A percentile compares a stretch with the other conserved stretches of the same genome.
Conservation (phyloP, 352 stramenopile species). For the Pythium volutum region DNA sequence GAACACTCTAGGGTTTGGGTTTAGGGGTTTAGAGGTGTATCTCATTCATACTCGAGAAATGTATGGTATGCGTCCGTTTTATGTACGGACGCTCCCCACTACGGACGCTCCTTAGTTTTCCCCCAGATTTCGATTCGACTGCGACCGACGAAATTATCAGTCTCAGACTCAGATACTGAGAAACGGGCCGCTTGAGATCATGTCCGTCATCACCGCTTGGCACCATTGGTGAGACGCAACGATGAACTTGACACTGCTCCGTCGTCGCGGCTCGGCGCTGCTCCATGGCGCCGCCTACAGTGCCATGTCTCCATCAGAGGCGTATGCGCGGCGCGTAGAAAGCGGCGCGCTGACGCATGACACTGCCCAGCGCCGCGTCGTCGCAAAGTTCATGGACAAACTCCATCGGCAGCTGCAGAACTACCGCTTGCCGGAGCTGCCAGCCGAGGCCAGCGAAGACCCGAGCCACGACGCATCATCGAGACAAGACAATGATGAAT, state of each 20-base stretch:
- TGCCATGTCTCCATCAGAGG: conserved; percentile 4
- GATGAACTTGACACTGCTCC: neutral
- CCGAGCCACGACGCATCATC: neutral
- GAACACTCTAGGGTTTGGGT: too few species aligned
- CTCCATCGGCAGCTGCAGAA: conserved; percentile 46
- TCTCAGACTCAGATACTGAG: neutral
- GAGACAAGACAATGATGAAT: neutral
- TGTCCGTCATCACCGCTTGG: neutral
- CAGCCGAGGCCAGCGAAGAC: neutral
- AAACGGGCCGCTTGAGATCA: neutral
- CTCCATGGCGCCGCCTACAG: neutral
- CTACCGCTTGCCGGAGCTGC: conserved; percentile 48
- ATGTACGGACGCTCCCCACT: neutral
- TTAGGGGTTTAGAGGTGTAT: too few species aligned
- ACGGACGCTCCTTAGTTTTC: too few species aligned
- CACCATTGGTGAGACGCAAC: neutral
- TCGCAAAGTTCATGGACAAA: conserved; percentile 51
- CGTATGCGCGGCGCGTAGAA: conserved; percentile 18
- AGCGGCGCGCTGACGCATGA: conserved; percentile 16
- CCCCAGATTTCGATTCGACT: too few species aligned
- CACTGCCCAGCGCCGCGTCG: conserved; percentile 24
- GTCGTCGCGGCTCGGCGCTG: neutral
- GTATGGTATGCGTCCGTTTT: neutral
- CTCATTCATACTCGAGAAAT: too few species aligned
- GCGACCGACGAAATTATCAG: neutral